Percentiles rank a stretch among this genome's conserved stretches.
These are phyloP conservation scores for Fusarium buharicum DNA, from an alignment of 2,329 filamentous ascomycete species.

Conservation along the genomic window DNA sequence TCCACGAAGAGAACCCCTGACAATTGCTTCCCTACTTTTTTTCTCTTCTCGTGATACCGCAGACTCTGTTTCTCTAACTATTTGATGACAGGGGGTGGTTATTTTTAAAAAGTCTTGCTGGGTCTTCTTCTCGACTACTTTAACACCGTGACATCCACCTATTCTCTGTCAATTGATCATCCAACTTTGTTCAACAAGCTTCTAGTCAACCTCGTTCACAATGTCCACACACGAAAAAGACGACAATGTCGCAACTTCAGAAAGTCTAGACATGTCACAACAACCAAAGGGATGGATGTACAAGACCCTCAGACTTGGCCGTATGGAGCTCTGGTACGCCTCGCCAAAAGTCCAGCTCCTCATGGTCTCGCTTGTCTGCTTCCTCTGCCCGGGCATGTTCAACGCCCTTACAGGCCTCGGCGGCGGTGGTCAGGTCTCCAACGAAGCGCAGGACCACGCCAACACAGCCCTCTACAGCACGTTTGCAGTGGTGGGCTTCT, in stretches of 20 bases:
- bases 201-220: constrained; percentile 14
- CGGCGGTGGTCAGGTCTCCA: constrained; percentile 65
- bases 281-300: constrained; percentile 74
- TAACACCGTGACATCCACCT: constrained; percentile 23
- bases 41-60: constrained; percentile 23
- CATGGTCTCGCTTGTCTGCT: constrained; percentile 67
- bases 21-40: constrained; percentile 1
- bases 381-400: constrained; percentile 79
- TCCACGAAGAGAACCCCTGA: constrained; percentile 15
- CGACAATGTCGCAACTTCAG: constrained; percentile 9
- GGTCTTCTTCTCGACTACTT: constrained; percentile 28
- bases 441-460: constrained; percentile 68
- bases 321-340: constrained; percentile 72
- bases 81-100: constrained; percentile 29
- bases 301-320: constrained; percentile 66
- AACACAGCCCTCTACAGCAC: constrained; percentile 78
- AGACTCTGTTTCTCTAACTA: background rate
- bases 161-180: constrained; percentile 1
- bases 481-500: constrained; percentile 74
- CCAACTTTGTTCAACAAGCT: background rate
- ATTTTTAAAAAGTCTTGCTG: constrained; percentile 35
- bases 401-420: constrained; percentile 74
- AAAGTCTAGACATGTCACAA: constrained; percentile 41
- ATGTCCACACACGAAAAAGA: constrained; percentile 47
- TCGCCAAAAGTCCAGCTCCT: constrained; percentile 77